Conservation (phyloP, 2,329 filamentous ascomycete genomes). For the Penicillium sp. region DNA sequence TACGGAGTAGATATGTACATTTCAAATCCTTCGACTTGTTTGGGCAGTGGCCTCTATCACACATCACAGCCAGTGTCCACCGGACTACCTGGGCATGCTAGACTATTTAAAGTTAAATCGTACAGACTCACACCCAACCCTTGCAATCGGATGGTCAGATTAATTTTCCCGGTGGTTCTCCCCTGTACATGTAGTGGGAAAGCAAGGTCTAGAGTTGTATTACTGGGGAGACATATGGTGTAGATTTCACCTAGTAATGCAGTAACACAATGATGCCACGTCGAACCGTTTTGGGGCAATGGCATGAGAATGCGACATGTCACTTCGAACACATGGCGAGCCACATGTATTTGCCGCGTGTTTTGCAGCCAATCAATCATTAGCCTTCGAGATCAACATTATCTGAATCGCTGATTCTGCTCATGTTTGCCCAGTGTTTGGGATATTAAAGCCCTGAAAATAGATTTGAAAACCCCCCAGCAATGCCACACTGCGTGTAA, state of each 20-base stretch:
- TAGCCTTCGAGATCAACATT: too few relatives aligned
- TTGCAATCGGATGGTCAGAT: too few relatives aligned
- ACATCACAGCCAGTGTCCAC: neutral
- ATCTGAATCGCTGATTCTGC: neutral
- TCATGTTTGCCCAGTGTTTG: neutral
- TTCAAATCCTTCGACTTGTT: neutral
- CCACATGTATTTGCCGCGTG: constrained; percentile 17
- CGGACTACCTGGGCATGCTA: neutral
- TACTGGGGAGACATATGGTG: too few relatives aligned
- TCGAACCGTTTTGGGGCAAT: constrained; percentile 4
- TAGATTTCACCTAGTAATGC: neutral
- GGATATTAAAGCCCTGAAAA: neutral
- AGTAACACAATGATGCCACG: neutral
- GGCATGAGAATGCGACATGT: constrained; percentile 18
- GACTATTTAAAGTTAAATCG: too few relatives aligned
- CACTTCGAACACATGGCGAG: constrained; percentile 26
- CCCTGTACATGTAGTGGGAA: neutral
- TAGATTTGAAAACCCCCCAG: neutral
- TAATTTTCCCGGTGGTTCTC: neutral
- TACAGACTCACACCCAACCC: too few relatives aligned
- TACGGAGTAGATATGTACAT: neutral
- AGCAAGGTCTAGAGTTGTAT: too few relatives aligned
- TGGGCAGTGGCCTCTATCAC: neutral
- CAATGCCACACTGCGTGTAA: neutral
- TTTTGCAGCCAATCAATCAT: constrained; percentile 6